These are phyloP conservation scores for Sodiomyces alkalinus DNA, from an alignment of 2,329 filamentous ascomycete genomes.

Conservation along the genomic window DNA sequence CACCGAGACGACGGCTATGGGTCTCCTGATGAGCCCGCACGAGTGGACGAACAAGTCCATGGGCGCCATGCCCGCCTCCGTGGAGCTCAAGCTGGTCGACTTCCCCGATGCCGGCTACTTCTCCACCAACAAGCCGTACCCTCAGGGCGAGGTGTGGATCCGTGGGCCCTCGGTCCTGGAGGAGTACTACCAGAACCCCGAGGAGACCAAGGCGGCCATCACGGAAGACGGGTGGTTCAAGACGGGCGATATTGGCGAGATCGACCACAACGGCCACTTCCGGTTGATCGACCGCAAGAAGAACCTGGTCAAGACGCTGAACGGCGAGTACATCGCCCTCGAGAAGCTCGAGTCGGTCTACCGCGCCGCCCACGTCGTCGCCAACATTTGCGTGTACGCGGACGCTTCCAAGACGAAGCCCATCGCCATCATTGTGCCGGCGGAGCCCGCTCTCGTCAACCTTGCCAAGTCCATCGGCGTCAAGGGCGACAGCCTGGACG, in stretches of 20 bases:
- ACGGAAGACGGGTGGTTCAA: slow-evolving; percentile 73
- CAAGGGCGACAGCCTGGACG: slow-evolving; percentile 42
- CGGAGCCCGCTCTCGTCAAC: slow-evolving; percentile 39
- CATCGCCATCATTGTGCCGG: slow-evolving; percentile 40
- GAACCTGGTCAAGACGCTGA: slow-evolving; percentile 72
- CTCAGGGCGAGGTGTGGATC: slow-evolving; percentile 82
- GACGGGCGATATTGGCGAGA: slow-evolving; percentile 75
- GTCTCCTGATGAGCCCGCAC: slow-evolving; percentile 57
- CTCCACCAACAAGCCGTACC: slow-evolving; percentile 55
- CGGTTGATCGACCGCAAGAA: slow-evolving; percentile 75
- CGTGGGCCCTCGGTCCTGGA: slow-evolving; percentile 56
- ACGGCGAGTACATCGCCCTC: slow-evolving; percentile 70
- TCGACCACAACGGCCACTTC: slow-evolving; percentile 55
- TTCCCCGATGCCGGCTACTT: slow-evolving; percentile 72
- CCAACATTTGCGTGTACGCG: slow-evolving; percentile 42
- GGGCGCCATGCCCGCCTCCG: slow-evolving; percentile 55
- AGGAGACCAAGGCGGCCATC: slow-evolving; percentile 58
- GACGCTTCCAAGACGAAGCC: slow-evolving; percentile 34
- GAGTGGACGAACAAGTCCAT: slow-evolving; percentile 61
- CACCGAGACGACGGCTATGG: slow-evolving; percentile 72
- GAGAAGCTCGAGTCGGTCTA: slow-evolving; percentile 51
- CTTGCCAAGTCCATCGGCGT: slow-evolving; percentile 27
- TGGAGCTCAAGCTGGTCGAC: slow-evolving; percentile 78
- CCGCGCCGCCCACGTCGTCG: slow-evolving; percentile 32
- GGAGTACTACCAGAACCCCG: slow-evolving; percentile 63